A percentile compares a stretch with the other conserved stretches of the same genome.
Evolutionary conservation across 345 rosid species (phyloP).

Genomic region (Turritis glabra): DNA sequence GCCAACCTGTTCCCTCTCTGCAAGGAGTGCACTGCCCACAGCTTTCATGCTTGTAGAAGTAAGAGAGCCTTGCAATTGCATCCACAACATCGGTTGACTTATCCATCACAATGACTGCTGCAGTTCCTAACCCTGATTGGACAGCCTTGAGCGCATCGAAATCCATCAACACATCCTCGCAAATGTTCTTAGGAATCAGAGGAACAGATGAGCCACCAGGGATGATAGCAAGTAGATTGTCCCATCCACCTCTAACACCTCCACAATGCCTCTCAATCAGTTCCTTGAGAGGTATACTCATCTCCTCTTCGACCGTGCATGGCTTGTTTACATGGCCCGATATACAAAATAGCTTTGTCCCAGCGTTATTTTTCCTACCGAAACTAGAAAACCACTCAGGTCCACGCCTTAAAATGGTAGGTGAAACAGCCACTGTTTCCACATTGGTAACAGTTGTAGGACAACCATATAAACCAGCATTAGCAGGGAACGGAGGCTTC

Average conservation of each 20-base stretch:
- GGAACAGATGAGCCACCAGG: constrained; percentile 98
- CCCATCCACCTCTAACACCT: constrained; percentile 98
- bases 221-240: constrained; percentile 89
- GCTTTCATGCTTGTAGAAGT: constrained; percentile 98
- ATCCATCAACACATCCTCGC: constrained; percentile 95
- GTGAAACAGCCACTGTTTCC: constrained; percentile 97
- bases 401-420: constrained; percentile 92
- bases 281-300: constrained; percentile 94
- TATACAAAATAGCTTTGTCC: constrained; percentile 81
- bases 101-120: constrained; percentile 98
- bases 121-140: constrained; percentile 89
- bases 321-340: constrained; percentile 97
- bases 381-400: constrained; percentile 99
- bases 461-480: constrained; percentile 95
- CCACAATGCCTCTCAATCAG: constrained; percentile 94
- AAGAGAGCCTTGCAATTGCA: constrained; percentile 96
- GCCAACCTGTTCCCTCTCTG: constrained; percentile 98
- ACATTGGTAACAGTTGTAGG: constrained; percentile 97
- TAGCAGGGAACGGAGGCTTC: constrained; percentile 99
- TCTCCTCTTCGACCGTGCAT: constrained; percentile 95
- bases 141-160: constrained; percentile 98
- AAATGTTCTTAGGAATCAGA: constrained; percentile 73
- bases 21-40: constrained; percentile 99
- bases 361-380: constrained; percentile 92
- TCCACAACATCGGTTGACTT: constrained; percentile 97